phyloP scores from a whole-genome alignment of 306 rosid genomes.

The Lathyrus tuberosus region DNA sequence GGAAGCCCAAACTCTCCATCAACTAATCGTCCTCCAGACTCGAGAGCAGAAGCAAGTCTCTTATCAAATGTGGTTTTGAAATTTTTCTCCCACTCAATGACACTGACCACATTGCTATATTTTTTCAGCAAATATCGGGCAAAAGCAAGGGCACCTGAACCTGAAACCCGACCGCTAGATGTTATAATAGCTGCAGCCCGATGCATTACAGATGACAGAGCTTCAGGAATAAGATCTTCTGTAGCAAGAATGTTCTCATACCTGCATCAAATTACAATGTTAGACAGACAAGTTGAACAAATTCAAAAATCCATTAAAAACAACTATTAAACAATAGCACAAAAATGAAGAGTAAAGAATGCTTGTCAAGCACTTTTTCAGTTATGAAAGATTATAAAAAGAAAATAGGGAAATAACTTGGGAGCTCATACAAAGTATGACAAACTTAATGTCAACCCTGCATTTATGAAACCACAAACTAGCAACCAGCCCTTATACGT shows the following conservation, averaged over 20 bases:
- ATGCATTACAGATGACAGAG: slow-evolving; percentile 61
- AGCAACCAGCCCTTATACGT: neutral
- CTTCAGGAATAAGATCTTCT: slow-evolving; percentile 82
- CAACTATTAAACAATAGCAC: slow-evolving; percentile 3
- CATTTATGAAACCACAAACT: slow-evolving; percentile 17
- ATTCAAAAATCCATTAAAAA: slow-evolving; percentile 15
- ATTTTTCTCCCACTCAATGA: slow-evolving; percentile 82
- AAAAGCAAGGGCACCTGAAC: slow-evolving; percentile 64
- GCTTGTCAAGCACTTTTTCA: neutral
- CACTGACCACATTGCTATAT: slow-evolving; percentile 63
- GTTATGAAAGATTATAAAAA: slow-evolving; percentile 11
- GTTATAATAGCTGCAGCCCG: slow-evolving; percentile 67
- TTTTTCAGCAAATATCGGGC: slow-evolving; percentile 72
- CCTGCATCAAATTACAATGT: slow-evolving; percentile 63
- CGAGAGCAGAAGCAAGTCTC: slow-evolving; percentile 84
- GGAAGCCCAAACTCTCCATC: slow-evolving; percentile 81
- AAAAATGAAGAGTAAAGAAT: slow-evolving; percentile 23
- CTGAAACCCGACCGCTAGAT: slow-evolving; percentile 75
- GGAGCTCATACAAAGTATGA: slow-evolving; percentile 14
- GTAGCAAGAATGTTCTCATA: slow-evolving; percentile 78
- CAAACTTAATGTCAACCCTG: slow-evolving; percentile 21
- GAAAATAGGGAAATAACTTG: neutral
- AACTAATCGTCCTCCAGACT: slow-evolving; percentile 65
- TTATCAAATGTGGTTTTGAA: slow-evolving; percentile 74
- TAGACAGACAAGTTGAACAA: slow-evolving; percentile 8